Base-by-base conservation (phyloP, 345 rosid species). In the Eucalyptus urophylla region DNA sequence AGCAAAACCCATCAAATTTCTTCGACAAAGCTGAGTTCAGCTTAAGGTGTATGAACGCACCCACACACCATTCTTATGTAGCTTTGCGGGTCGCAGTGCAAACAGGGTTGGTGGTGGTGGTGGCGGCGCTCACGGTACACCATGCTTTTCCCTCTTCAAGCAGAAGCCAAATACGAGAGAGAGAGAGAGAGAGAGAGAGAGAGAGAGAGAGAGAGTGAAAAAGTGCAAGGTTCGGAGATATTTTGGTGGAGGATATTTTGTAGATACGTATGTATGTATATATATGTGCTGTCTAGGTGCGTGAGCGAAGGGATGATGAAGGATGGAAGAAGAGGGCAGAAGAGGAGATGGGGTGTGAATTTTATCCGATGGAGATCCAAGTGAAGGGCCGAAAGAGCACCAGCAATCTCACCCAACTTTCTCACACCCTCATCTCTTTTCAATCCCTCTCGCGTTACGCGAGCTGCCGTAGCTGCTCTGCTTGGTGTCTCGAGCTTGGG, bases 331-430 rank as follows among this genome's bases (percentile, higher is more conserved):
- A 43, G 24, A 17, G 17, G 33, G 65, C 4, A 19, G 27, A 43
- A 49, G 43, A 51, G 54, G 11, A 87, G 44, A 89, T n/a, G 86
- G 69, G 80, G 14, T 0, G 58, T 88, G 72, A 14, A 37, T 40
- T 49, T 43, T 90, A 92, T 91, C 92, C 94, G 91, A 90, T 31
- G 89, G 89, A 92, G 86, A 94, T 93, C 95, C 88, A 88, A 93
- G 94, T 47, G 94, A 93, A 93, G 94, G 94, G 95, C 93, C 90
- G 80, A 90, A 90, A 91, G 92, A 49, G 94, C 89, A 65, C 13
- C 90, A 87, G 92, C 90, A 88, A 93, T 92, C 93, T 87, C 86
- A 56, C 81, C 53, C 47, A 27, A 65, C 51, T 14, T 47, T 54
- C 49, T 89, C 88, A 85, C 87, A 86, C 88, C 89, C 58, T 19